These are phyloP conservation scores for Gossypium lobatum DNA, from an alignment of 441 rosid species.

Conservation along the genomic window DNA sequence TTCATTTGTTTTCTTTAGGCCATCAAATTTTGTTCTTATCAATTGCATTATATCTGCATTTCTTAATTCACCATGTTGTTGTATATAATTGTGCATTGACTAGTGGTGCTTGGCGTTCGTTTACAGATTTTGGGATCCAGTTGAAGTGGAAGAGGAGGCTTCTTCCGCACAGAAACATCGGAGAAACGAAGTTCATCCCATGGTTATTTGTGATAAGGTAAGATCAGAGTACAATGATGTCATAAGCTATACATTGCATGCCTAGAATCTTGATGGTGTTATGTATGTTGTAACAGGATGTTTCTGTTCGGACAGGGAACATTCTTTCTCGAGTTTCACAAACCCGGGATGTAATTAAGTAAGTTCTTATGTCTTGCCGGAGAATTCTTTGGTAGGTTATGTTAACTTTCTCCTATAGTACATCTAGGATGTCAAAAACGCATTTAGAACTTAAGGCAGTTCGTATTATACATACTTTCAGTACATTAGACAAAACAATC, in stretches of 20 bases:
- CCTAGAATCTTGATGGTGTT: constrained; percentile 11
- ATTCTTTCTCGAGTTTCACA: constrained; percentile 80
- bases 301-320: constrained; percentile 45
- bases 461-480: constrained; percentile 22
- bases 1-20: neutral
- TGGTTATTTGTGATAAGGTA: constrained; percentile 64
- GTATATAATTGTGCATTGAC: constrained; percentile 8
- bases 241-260: neutral
- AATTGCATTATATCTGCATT: neutral
- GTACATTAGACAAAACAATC: constrained; percentile 83
- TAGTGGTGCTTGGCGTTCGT: neutral
- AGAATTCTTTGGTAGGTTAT: too few relatives aligned
- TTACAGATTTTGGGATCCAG: constrained; percentile 52
- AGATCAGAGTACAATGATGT: constrained; percentile 19
- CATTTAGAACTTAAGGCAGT: neutral
- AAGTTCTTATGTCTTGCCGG: constrained; percentile 18
- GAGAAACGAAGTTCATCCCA: constrained; percentile 37
- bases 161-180: constrained; percentile 29
- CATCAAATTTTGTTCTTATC: neutral
- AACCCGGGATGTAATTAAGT: constrained; percentile 81
- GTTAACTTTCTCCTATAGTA: neutral
- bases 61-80: neutral
- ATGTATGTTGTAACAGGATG: constrained; percentile 31
- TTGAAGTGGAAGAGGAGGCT: constrained; percentile 27
- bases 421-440: neutral